These are phyloP conservation scores for Fusarium sp. DNA, from an alignment of 2,329 filamentous ascomycete genomes.

Conservation along the genomic window DNA sequence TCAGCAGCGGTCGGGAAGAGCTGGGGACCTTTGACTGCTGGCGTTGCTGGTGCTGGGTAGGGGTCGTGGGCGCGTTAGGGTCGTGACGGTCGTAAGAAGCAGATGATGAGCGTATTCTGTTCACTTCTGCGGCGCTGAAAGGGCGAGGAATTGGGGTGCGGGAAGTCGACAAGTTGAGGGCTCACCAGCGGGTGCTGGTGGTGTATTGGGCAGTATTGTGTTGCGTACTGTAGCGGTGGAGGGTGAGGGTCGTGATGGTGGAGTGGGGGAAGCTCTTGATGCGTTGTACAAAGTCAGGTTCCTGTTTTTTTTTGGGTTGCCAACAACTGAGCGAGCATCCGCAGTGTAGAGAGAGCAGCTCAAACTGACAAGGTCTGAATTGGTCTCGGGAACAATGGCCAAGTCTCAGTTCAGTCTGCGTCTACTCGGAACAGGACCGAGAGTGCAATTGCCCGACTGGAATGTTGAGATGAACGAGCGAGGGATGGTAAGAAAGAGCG, in stretches of 20 bases:
- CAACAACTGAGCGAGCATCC: slow-evolving; percentile 1
- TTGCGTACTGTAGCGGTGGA: slow-evolving; percentile 18
- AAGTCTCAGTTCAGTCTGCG: slow-evolving; percentile 30
- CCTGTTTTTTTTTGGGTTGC: slow-evolving; percentile 14
- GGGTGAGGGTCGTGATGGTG: slow-evolving; percentile 24
- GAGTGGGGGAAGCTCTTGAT: slow-evolving; percentile 34
- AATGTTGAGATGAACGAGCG: slow-evolving; percentile 31
- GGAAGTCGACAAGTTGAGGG: slow-evolving; percentile 58
- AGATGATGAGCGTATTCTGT: slow-evolving; percentile 51
- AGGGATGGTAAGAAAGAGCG: slow-evolving; percentile 18
- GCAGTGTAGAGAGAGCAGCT: slow-evolving; percentile 2
- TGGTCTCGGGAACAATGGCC: slow-evolving; percentile 30
- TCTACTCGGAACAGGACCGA: slow-evolving; percentile 33
- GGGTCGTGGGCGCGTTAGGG: slow-evolving; percentile 57
- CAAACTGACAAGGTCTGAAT: slow-evolving; percentile 6
- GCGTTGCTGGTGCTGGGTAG: slow-evolving; percentile 58
- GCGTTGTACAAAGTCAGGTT: slow-evolving; percentile 34
- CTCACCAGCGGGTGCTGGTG: slow-evolving; percentile 52
- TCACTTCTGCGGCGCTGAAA: slow-evolving; percentile 55
- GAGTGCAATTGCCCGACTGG: slow-evolving; percentile 31
- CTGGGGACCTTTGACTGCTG: slow-evolving; percentile 47
- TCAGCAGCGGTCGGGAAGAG: slow-evolving; percentile 32
- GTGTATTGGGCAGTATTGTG: slow-evolving; percentile 34
- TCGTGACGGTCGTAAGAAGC: slow-evolving; percentile 65
- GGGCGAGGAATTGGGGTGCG: slow-evolving; percentile 38